phyloP scores from a whole-genome alignment of 2,329 filamentous ascomycete genomes.

The Penicillium thymicola region DNA sequence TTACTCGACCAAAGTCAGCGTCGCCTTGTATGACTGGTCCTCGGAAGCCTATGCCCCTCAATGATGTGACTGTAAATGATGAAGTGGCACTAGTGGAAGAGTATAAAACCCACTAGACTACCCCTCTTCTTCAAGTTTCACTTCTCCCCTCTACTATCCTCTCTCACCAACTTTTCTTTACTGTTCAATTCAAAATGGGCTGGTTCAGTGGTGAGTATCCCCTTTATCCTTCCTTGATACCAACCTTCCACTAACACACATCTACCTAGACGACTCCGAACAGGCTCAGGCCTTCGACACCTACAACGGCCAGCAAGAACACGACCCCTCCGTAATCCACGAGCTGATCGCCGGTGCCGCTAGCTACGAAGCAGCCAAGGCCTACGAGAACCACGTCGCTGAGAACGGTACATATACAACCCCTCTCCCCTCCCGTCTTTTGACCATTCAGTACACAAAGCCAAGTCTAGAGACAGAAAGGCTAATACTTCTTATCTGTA shows the following conservation, averaged over 20 bases:
- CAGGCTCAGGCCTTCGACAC: slow-evolving; percentile 48
- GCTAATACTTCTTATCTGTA: background rate
- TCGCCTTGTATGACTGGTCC: background rate
- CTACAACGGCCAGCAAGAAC: slow-evolving; percentile 28
- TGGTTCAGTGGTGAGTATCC: slow-evolving; percentile 21
- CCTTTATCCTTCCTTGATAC: slow-evolving; percentile 44
- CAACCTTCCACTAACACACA: background rate
- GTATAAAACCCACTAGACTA: background rate
- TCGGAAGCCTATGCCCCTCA: background rate
- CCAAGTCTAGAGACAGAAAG: too few species aligned
- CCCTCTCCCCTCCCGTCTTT: background rate
- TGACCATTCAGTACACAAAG: too few species aligned
- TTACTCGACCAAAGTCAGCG: background rate
- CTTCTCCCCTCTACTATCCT: background rate
- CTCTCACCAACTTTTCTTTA: background rate
- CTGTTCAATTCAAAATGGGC: slow-evolving; percentile 20
- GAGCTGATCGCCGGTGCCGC: slow-evolving; percentile 74
- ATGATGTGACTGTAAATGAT: background rate
- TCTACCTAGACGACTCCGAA: slow-evolving; percentile 42
- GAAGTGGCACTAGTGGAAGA: background rate
- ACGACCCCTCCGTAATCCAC: slow-evolving; percentile 65
- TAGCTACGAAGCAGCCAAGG: slow-evolving; percentile 75
- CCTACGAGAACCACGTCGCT: slow-evolving; percentile 71
- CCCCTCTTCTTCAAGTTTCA: background rate
- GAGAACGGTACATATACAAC: slow-evolving; percentile 53